Conservation (phyloP, 2,329 filamentous ascomycete species). For the Ilyonectria mors-panacis region DNA sequence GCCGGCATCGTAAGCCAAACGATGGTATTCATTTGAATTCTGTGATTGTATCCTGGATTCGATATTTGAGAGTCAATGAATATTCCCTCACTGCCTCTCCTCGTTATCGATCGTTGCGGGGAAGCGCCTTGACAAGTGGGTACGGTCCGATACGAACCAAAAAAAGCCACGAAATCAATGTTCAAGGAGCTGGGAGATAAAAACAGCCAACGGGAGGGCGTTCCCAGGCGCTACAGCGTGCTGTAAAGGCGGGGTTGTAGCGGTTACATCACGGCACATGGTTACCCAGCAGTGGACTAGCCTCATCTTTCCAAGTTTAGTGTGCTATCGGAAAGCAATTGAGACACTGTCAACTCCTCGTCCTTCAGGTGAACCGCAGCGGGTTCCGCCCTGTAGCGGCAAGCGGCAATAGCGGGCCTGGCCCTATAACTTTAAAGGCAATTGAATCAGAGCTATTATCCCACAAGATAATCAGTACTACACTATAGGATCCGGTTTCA, state of each 20-base stretch:
- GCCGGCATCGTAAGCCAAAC: constrained; percentile 38
- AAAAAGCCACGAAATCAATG: background rate
- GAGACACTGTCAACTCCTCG: too few relatives aligned
- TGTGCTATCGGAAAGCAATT: too few relatives aligned
- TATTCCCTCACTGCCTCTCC: background rate
- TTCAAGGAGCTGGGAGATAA: background rate
- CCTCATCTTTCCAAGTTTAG: too few relatives aligned
- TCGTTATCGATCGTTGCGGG: background rate
- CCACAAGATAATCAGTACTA: too few relatives aligned
- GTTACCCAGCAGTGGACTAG: background rate
- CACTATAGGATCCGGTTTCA: too few relatives aligned
- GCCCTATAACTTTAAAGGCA: too few relatives aligned
- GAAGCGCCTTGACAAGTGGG: background rate
- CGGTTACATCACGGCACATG: background rate
- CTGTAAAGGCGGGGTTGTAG: background rate
- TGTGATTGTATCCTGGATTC: background rate
- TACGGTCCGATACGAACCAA: background rate
- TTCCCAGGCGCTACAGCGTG: background rate
- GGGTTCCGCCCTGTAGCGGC: too few relatives aligned
- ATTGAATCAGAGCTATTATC: too few relatives aligned
- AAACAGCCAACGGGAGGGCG: background rate
- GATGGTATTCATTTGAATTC: background rate
- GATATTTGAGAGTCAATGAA: background rate
- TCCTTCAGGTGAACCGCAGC: too few relatives aligned
- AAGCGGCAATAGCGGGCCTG: too few relatives aligned